Conservation (phyloP, 306 rosid species). For the Cicer chorassanicum region DNA sequence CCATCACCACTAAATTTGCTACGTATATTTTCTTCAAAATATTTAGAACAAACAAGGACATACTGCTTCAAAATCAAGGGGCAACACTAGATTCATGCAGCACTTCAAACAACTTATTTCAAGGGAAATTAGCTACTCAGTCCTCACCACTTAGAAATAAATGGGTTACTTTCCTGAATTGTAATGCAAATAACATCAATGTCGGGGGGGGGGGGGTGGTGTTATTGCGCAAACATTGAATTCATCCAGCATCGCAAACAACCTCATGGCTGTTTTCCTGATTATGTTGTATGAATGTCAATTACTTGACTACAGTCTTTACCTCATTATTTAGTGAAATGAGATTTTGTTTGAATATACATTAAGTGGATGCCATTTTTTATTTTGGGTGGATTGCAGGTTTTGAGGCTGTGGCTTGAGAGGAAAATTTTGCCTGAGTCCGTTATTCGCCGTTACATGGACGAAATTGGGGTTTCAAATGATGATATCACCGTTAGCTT, state of each 20-base stretch:
- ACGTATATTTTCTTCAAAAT: not conserved
- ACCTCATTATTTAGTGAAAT: slow-evolving; percentile 22
- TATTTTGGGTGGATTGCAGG: slow-evolving; percentile 58
- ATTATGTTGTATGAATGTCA: slow-evolving; percentile 25
- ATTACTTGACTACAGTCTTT: slow-evolving; percentile 26
- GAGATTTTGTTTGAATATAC: not conserved
- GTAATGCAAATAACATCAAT: slow-evolving; percentile 2
- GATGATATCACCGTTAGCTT: slow-evolving; percentile 74
- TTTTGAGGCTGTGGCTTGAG: slow-evolving; percentile 97
- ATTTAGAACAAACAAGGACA: not conserved
- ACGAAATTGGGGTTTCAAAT: slow-evolving; percentile 87
- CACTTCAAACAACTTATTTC: not conserved
- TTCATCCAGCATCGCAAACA: slow-evolving; percentile 23
- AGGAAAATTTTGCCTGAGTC: slow-evolving; percentile 90
- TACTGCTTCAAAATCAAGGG: slow-evolving; percentile 1
- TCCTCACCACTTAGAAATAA: slow-evolving; percentile 10
- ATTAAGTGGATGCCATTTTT: slow-evolving; percentile 19
- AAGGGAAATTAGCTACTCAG: not conserved
- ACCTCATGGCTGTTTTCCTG: not conserved
- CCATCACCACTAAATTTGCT: not conserved
- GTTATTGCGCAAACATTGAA: not conserved
- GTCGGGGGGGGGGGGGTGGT: not conserved
- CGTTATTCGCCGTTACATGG: slow-evolving; percentile 84
- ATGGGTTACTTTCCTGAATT: slow-evolving; percentile 13
- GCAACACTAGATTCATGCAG: not conserved